A percentile compares a stretch with the other conserved stretches of the same genome.
These are phyloP conservation scores for Rubroboletus satanas DNA, from an alignment of 768 basidiomycete genomes.

Conservation along the genomic window DNA sequence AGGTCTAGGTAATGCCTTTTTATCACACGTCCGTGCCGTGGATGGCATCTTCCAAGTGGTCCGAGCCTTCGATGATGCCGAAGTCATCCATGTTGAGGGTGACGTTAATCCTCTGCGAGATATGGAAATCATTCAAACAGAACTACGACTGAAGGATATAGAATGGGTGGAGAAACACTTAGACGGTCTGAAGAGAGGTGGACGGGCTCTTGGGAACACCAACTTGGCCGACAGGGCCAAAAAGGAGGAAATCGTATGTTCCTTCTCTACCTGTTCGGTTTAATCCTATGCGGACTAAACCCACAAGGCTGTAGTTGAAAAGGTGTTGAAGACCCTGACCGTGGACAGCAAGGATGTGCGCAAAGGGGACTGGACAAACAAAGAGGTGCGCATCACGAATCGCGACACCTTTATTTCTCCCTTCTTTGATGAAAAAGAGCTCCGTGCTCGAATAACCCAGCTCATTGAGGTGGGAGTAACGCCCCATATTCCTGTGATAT, in stretches of 20 bases:
- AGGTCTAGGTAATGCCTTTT: constrained; percentile 95
- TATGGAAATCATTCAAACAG: constrained; percentile 96
- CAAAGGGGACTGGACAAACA: constrained; percentile 91
- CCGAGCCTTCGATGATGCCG: constrained; percentile 98
- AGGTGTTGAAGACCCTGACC: constrained; percentile 72
- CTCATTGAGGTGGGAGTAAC: constrained; percentile 95
- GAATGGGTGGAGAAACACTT: constrained; percentile 97
- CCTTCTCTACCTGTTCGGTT: background rate
- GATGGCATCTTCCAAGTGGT: constrained; percentile 99
- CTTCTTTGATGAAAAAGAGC: constrained; percentile 72
- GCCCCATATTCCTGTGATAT: constrained; percentile 76
- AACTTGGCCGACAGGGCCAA: constrained; percentile 90
- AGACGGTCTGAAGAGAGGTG: constrained; percentile 70
- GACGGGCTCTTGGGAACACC: constrained; percentile 65
- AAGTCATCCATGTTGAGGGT: constrained; percentile 98
- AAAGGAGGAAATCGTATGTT: constrained; percentile 90
- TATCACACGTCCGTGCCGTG: constrained; percentile 96
- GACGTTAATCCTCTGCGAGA: constrained; percentile 94
- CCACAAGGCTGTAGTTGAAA: constrained; percentile 75
- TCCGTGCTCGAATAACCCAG: constrained; percentile 84
- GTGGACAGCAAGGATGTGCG: constrained; percentile 86
- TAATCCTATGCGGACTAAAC: constrained; percentile 14
- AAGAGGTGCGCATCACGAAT: constrained; percentile 67
- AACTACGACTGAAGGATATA: constrained; percentile 93
- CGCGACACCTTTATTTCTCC: constrained; percentile 1